A percentile compares a stretch with the other conserved stretches of the same genome.
Conservation (phyloP, 2,329 filamentous ascomycete species). For the Alternaria triticina region DNA sequence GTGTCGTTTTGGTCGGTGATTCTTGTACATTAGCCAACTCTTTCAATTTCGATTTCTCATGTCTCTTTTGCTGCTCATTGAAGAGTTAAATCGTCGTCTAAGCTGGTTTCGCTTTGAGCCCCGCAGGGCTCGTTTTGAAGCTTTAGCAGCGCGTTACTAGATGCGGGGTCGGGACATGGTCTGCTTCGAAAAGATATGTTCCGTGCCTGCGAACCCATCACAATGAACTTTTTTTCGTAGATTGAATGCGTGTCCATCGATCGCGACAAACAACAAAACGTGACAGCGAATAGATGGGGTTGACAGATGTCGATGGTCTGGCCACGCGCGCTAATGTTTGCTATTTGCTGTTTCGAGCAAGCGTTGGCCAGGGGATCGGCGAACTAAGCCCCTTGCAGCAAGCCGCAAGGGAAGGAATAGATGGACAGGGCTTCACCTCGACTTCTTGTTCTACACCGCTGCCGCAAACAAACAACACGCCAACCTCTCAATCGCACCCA, state of each 20-base stretch:
- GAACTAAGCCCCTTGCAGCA: slow-evolving; percentile 2
- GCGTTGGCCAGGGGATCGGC: slow-evolving; percentile 10
- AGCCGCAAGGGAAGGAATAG: slow-evolving; percentile 17
- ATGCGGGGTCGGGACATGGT: background rate
- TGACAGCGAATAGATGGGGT: background rate
- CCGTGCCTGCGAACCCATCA: background rate
- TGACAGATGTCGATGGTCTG: background rate
- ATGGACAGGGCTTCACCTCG: slow-evolving; percentile 27
- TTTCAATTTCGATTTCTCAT: background rate
- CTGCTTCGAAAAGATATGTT: background rate
- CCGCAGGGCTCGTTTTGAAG: background rate
- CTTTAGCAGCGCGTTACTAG: background rate
- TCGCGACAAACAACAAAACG: background rate
- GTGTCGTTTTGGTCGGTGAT: background rate
- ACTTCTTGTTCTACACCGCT: slow-evolving; percentile 26
- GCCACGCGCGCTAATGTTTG: slow-evolving; percentile 19
- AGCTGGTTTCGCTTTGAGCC: background rate
- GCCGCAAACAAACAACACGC: slow-evolving; percentile 28
- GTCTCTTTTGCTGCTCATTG: background rate
- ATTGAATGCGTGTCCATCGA: background rate
- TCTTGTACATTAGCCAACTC: background rate
- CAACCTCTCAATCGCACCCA: slow-evolving; percentile 20
- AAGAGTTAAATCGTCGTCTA: background rate
- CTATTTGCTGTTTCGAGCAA: slow-evolving; percentile 17
- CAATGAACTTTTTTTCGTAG: background rate